phyloP scores from a whole-genome alignment of 768 basidiomycete genomes.

The Tricholoma hemisulphureum region DNA sequence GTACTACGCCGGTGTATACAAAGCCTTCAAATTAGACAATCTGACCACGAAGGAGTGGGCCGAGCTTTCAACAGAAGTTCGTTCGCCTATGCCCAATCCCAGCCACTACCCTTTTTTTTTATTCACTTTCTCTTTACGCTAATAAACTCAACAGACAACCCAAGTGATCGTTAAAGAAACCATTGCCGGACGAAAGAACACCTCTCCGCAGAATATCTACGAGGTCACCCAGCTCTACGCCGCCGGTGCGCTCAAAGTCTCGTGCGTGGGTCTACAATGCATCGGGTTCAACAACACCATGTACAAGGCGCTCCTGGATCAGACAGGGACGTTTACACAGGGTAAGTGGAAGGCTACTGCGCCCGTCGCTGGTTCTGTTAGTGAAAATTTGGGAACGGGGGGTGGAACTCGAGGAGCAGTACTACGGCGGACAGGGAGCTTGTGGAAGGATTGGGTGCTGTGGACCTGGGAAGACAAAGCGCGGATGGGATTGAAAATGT shows the following conservation, averaged over 20 bases:
- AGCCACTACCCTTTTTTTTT: too few species aligned
- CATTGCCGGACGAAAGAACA: conserved; percentile 65
- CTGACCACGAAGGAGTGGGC: conserved; percentile 69
- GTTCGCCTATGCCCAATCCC: conserved; percentile 9
- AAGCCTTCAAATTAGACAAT: conserved; percentile 61
- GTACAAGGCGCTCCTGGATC: conserved; percentile 65
- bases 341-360: conserved; percentile 34
- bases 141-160: conserved; percentile 50
- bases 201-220: conserved; percentile 75
- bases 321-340: conserved; percentile 48
- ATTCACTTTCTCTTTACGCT: conserved; percentile 7
- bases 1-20: conserved; percentile 84
- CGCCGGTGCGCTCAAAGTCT: conserved; percentile 69
- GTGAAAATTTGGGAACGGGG: conserved; percentile 9
- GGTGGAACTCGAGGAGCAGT: conserved; percentile 9
- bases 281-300: conserved; percentile 70
- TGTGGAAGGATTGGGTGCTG: conserved; percentile 8
- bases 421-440: conserved; percentile 6
- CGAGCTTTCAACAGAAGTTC: conserved; percentile 61
- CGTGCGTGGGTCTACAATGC: conserved; percentile 73
- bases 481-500: conserved; percentile 16
- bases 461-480: conserved; percentile 15
- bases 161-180: conserved; percentile 73
- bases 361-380: conserved; percentile 6
- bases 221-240: conserved; percentile 72